phyloP scores from a whole-genome alignment of 495 filamentous ascomycete species.

The Chaetomium cochliodes region DNA sequence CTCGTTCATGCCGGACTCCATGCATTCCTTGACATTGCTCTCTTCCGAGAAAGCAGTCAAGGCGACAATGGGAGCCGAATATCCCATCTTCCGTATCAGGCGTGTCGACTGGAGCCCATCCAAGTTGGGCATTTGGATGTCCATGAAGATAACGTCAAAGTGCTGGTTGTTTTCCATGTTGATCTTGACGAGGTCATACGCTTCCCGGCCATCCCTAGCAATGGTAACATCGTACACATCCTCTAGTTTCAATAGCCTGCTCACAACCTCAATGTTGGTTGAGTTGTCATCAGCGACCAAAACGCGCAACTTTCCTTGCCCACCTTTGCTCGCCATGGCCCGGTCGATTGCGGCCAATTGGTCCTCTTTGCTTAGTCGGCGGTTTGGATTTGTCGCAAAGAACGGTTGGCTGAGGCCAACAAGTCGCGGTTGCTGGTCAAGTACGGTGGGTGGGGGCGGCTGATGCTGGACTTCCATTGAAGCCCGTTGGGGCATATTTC shows the following conservation, averaged over 20 bases:
- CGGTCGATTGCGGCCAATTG: constrained; percentile 47
- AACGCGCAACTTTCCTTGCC: constrained; percentile 67
- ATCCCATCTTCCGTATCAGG: constrained; percentile 84
- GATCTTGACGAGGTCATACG: constrained; percentile 77
- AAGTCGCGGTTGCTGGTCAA: constrained; percentile 66
- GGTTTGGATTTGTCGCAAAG: constrained; percentile 61
- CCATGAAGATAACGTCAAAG: constrained; percentile 91
- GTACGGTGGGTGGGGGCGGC: constrained; percentile 27
- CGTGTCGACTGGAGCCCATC: constrained; percentile 85
- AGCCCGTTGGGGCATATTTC: constrained; percentile 36
- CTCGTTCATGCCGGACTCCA: constrained; percentile 72
- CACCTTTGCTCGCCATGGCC: constrained; percentile 52
- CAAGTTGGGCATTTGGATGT: constrained; percentile 92
- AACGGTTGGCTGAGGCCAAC: constrained; percentile 84
- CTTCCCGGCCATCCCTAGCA: constrained; percentile 86
- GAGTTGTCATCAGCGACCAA: constrained; percentile 94
- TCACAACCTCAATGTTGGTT: constrained; percentile 92
- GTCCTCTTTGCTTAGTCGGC: constrained; percentile 38
- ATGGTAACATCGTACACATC: constrained; percentile 69
- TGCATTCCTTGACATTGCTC: constrained; percentile 81
- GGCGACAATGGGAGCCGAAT: constrained; percentile 85
- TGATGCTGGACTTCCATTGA: constrained; percentile 33
- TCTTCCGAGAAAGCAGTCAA: constrained; percentile 89
- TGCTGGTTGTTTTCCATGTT: constrained; percentile 68
- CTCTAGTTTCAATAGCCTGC: constrained; percentile 55